Base-by-base conservation (phyloP, 2,329 filamentous ascomycete species). In the Colletotrichum gloeosporioides region DNA sequence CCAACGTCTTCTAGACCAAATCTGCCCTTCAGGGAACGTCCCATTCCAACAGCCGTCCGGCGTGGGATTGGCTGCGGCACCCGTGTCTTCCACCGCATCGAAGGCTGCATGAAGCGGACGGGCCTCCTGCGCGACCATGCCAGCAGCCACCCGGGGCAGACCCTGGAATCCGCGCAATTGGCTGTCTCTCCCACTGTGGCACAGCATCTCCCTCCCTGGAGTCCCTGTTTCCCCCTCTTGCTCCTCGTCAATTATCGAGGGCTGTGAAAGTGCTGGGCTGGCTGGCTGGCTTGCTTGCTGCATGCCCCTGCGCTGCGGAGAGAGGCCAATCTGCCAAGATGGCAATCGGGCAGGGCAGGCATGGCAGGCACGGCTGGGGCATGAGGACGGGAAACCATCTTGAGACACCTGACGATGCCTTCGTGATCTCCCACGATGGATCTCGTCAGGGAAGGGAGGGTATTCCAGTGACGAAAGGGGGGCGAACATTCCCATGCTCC, bases 351-450 rank as follows among this genome's bases (percentile, higher is more conserved):
- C 44, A 31, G 57, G 16, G 10, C 15, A 63, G 71, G 27, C 69
- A 64, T 31, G 69, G 53, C 69, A 72, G 44, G 62, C 69, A 72
- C 57, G 69, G 44, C 63, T 64, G 39, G 32, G 73, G 70, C 69
- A 71, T 65, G 73, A 49, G 68, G 69, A 73, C 68, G 69, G 73
- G 73, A 76, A 76, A 76, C 73, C 64, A 25, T 68, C 39, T 57
- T 73, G 70, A 76, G 73, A 76, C 73, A 76, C 36, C 69, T 76
- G 73, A 76, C 64, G 64, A 53, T 73, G 64, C 12, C 70, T 73
- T 76, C 73, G 70, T 76, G 73, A 73, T 73, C 73, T 69, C 64
- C 68, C 18, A 49, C 55, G 3, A 49, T 71, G 63, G 39, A 73
- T 64, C 69, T 64, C 32, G n/a, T n/a, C n/a, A n/a, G 34, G 62